Evolutionary conservation across 768 basidiomycete genomes (phyloP), one percentile per base, ranked within the genome.

Genomic region (Pulveroboletus ravenelii): DNA sequence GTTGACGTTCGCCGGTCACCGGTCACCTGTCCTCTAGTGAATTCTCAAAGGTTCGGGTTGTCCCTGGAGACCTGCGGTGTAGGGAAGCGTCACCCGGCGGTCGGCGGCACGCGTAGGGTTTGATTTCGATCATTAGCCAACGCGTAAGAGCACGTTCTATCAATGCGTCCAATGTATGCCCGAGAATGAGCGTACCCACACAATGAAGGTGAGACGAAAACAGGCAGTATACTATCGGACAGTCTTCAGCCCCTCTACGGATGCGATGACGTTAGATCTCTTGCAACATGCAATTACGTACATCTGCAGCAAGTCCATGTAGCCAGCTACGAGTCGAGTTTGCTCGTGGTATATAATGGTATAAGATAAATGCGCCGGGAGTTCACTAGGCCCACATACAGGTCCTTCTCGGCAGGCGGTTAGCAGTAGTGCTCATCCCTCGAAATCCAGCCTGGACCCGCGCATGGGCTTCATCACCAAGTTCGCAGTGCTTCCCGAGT

Each of bases 321-420:
- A 70, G 66, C 66, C 68, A 50, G 66, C 66, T 68, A 68, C 66
- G 20, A 14, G 30, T 48, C 48, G 23, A 56, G 42, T 54, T 58
- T 63, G 63, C 52, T 38, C 30, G 48, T 48, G 48, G 42, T 52
- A 50, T 52, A 25, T 18, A 51, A 59, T 47, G 48, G 42, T 50
- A 50, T 52, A 25, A n/a, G 50, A 59, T 48, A 56, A 47, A 31
- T 34, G 29, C 40, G 31, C 45, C 36, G 17, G 20, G 20, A 40
- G 31, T 37, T 41, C 29, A 34, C 31, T 31, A 25, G 23, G 17
- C 12, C 31, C 12, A 35, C n/a, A 20, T 31, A 32, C 29, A 20
- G 20, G 30, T 41, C 30, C 17, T 29, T 32, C 36, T 29, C 12
- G 9, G 10, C 23, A 10, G n/a, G 38, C 18, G 52, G 31, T 51